Evolutionary conservation across 2,329 filamentous ascomycete species (phyloP).

Genomic region (Conoideocrella luteorostrata): DNA sequence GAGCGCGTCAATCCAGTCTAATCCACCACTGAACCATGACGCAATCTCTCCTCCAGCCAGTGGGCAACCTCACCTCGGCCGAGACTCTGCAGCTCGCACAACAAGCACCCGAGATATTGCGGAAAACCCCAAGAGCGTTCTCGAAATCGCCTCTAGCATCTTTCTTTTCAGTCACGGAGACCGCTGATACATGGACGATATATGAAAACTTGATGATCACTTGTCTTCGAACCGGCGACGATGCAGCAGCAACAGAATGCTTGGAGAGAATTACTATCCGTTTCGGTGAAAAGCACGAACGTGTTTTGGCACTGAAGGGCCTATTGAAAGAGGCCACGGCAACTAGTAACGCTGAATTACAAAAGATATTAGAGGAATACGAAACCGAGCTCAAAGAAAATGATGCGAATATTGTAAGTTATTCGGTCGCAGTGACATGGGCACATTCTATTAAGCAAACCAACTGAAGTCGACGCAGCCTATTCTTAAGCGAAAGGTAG

Average conservation of each 20-base stretch:
- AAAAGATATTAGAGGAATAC: constrained; percentile 69
- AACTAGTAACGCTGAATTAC: constrained; percentile 55
- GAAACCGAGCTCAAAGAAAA: constrained; percentile 67
- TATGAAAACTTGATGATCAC: constrained; percentile 84
- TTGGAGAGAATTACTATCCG: constrained; percentile 69
- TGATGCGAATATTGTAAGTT: constrained; percentile 69
- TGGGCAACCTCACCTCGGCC: constrained; percentile 48
- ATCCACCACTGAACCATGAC: constrained; percentile 31
- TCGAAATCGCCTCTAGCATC: constrained; percentile 48
- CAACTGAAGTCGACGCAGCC: constrained; percentile 46
- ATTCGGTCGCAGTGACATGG: neutral
- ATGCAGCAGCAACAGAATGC: constrained; percentile 67
- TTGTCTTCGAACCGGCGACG: constrained; percentile 78
- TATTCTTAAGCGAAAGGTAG: constrained; percentile 76
- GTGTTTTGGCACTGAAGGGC: constrained; percentile 75
- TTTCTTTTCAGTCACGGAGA: constrained; percentile 56
- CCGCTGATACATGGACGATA: constrained; percentile 72
- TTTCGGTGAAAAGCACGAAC: constrained; percentile 80
- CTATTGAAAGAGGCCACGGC: constrained; percentile 81
- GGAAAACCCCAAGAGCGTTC: constrained; percentile 46
- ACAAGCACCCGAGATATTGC: constrained; percentile 51
- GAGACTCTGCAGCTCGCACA: constrained; percentile 54
- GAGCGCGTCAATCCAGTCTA: neutral
- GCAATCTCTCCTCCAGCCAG: constrained; percentile 49
- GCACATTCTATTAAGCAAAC: constrained; percentile 3